phyloP scores from a whole-genome alignment of 805 yeast species.

The Maudiozyma pseudohumilis region DNA sequence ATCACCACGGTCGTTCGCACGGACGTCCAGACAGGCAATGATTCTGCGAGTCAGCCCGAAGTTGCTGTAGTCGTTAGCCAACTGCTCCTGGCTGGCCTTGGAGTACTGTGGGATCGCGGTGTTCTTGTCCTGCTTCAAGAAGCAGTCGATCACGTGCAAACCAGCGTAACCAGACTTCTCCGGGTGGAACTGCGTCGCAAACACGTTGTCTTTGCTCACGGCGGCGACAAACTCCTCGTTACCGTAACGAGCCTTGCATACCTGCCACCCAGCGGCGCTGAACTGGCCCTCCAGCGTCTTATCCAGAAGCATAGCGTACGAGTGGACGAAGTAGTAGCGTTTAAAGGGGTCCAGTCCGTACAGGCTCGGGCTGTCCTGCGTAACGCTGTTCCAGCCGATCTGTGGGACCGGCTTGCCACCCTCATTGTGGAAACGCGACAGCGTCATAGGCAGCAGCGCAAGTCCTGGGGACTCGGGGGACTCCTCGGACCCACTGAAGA shows the following conservation, averaged over 20 bases:
- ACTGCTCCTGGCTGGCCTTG: conserved; percentile 11
- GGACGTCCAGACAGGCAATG: conserved; percentile 94
- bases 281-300: conserved; percentile 26
- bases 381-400: conserved; percentile 82
- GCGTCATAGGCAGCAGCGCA: conserved; percentile 41
- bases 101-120: conserved; percentile 18
- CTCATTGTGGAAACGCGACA: conserved; percentile 47
- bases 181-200: conserved; percentile 99
- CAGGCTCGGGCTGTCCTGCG: conserved; percentile 28
- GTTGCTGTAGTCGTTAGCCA: conserved; percentile 33
- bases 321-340: conserved; percentile 91
- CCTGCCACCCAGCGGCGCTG: conserved; percentile 49
- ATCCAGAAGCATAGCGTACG: conserved; percentile 69
- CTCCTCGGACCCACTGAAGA: conserved; percentile 70
- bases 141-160: conserved; percentile 59
- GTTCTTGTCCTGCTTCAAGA: conserved; percentile 37
- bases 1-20: conserved; percentile 90
- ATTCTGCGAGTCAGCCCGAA: conserved; percentile 79
- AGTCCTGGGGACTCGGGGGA: conserved; percentile 54
- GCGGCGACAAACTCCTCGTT: conserved; percentile 78
- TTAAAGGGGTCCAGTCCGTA: conserved; percentile 57
- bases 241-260: conserved; percentile 67
- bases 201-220: conserved; percentile 59
- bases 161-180: conserved; percentile 95
- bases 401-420: conserved; percentile 78